Evolutionary conservation across 1,139 yeast species (phyloP), one percentile per base, ranked within the genome.

Genomic region (Debaryomycetaceae sp.): DNA sequence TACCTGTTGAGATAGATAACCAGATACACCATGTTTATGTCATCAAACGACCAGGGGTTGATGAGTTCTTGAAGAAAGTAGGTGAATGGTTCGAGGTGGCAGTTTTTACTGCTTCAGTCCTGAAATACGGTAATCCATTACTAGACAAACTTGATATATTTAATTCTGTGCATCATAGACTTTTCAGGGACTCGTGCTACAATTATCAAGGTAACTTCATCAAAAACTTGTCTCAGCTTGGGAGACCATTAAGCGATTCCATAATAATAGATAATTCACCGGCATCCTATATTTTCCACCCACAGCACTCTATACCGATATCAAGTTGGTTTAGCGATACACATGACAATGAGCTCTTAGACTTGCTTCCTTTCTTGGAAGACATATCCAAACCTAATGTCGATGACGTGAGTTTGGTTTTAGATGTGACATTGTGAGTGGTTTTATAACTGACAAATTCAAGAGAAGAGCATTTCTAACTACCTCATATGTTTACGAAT

Each of bases 301-400:
- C 98, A 17, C 95, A 88, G 58, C 97, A 92, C 67, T 95, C 98
- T 11, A 85, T 94, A 33, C 99, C 99, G n/a, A 87, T 92, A 28
- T 87, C 96, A 48, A 83, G 94, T 61, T 92, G 99, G 99, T 92
- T 94, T 70, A 87, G 96, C 52, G 99, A 92, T 66, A 83, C 94
- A 32, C 98, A 92, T 61, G 99, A 92, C 62, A 91, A 91, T 58
- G 99, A 92, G 70, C 73, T 92, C 52, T 65, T 87, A 48, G 98
- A 92, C 65, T 79, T 92, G 64, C 70, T 94, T 44, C 98, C 98
- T 13, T 82, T 94, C 50, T 73, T 92, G 53, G 87, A 88, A 60
- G 98, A 92, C 60, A 68, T 92, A 46, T 78, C 96, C 6, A 61
- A 73, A 48, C 55, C 68, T 14, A 72, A 73, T 47, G 96, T 89